Evolutionary conservation across 257 asterid genomes (phyloP).

Genomic region (Solanum gandarillasii): DNA sequence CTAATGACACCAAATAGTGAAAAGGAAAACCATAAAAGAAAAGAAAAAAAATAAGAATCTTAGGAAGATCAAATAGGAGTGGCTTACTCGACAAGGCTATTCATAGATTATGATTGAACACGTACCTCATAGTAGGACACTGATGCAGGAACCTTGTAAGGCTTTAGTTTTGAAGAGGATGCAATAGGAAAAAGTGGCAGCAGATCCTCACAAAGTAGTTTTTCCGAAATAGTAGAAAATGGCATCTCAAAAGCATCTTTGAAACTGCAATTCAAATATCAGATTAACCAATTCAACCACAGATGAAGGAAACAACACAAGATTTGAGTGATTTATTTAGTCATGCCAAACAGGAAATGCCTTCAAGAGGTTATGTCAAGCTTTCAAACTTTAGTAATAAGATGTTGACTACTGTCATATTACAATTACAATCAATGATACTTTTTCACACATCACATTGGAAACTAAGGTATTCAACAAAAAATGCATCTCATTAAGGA

Average conservation of each 20-base stretch:
- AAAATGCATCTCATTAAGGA: not conserved
- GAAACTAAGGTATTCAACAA: not conserved
- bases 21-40: not conserved
- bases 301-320: not conserved
- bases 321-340: not conserved
- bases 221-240: constrained; percentile 64
- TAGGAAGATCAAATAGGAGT: not conserved
- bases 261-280: constrained; percentile 42
- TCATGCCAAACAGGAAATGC: not conserved
- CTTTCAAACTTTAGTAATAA: not conserved
- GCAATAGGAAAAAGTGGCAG: constrained; percentile 81
- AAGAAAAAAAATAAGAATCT: not conserved
- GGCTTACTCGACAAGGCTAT: not conserved
- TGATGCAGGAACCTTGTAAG: constrained; percentile 43
- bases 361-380: not conserved
- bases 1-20: not conserved
- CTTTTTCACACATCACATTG: not conserved
- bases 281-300: constrained; percentile 10
- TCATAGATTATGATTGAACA: not conserved
- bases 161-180: constrained; percentile 16
- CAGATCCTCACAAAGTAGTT: constrained; percentile 57
- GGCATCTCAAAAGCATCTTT: constrained; percentile 91
- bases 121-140: constrained; percentile 70
- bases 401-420: not conserved
- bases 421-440: not conserved